These are phyloP conservation scores for Trichocladium uniseriatum DNA, from an alignment of 495 filamentous ascomycete species.

Conservation along the genomic window DNA sequence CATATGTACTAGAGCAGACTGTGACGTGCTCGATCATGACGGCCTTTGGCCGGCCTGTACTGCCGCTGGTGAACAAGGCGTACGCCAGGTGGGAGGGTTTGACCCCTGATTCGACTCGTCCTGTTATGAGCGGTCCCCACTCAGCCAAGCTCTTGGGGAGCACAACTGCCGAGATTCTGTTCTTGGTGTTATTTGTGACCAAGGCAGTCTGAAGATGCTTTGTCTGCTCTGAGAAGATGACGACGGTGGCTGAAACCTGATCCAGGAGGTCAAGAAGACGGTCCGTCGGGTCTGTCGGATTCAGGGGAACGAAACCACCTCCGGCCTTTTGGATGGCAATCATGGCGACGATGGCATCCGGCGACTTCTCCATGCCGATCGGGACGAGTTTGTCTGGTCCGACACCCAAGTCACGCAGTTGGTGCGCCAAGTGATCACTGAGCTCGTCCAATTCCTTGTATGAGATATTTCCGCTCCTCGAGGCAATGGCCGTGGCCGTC, in stretches of 20 bases:
- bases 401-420: conserved; percentile 10
- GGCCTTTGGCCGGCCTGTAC: conserved; percentile 4
- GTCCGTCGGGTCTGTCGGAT: conserved; percentile 40
- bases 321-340: conserved; percentile 41
- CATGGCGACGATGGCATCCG: conserved; percentile 35
- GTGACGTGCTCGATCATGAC: not conserved
- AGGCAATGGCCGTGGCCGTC: conserved; percentile 11
- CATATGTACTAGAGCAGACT: not conserved
- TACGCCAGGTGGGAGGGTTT: not conserved
- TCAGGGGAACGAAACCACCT: conserved; percentile 43
- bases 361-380: conserved; percentile 43
- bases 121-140: not conserved
- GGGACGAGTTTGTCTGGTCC: conserved; percentile 27
- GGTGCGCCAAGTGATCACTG: conserved; percentile 8
- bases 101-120: not conserved
- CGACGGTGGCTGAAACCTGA: not conserved
- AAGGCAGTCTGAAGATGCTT: not conserved
- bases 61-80: conserved; percentile 4
- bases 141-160: not conserved
- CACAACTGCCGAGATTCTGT: not conserved
- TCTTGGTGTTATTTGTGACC: not conserved
- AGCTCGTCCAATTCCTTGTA: conserved; percentile 15
- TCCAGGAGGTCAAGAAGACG: not conserved
- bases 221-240: conserved; percentile 2
- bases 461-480: conserved; percentile 14